Evolutionary conservation across 371 early-diverging fungal genomes (phyloP), one percentile per base, ranked within the genome.

Genomic region (Mucor ambiguus): DNA sequence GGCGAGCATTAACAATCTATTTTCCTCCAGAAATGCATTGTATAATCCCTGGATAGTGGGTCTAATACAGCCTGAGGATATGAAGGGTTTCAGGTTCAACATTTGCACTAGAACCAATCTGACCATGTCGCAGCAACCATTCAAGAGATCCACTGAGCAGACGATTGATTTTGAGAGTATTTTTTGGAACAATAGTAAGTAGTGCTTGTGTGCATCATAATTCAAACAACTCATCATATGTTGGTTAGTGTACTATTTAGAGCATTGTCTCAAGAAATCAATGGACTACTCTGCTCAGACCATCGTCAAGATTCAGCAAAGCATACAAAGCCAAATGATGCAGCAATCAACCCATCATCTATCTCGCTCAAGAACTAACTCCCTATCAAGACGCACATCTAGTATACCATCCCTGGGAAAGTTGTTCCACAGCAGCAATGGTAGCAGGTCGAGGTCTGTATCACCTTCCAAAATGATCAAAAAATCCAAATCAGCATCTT

Each of bases 171-270:
- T 83, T 62, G 76, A 77, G 49, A 68, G 73, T 35, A 66, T 81
- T 14, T 81, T 83, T 63, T 83, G 84, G 84, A 79, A 79, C 55
- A 83, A 83, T 54, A 30, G 82, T 78, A 70, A 59, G 63, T 33
- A 9, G 22, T 46, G 9, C 14, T 28, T 12, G 22, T 12, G 2
- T 59, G 20, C 16, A 56, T 12, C 33, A 11, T 24, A 29, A 30
- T 18, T 37, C 37, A 37, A 1, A 37, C 4, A 55, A 14, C 3
- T 26, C 4, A 37, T 7, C 18, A 22, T 59, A 32, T 56, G 6
- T 3, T 38, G 12, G 43, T 11, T 54, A 61, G 48, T 73, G 55
- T 64, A 72, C 11, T 46, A 72, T 24, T 54, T 77, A 4, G 69
- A 74, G 32, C 76, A 72, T 29, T 61, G 71, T 46, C 49, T 71